Conservation (phyloP, 2,329 filamentous ascomycete genomes). For the Scedosporium boydii region DNA sequence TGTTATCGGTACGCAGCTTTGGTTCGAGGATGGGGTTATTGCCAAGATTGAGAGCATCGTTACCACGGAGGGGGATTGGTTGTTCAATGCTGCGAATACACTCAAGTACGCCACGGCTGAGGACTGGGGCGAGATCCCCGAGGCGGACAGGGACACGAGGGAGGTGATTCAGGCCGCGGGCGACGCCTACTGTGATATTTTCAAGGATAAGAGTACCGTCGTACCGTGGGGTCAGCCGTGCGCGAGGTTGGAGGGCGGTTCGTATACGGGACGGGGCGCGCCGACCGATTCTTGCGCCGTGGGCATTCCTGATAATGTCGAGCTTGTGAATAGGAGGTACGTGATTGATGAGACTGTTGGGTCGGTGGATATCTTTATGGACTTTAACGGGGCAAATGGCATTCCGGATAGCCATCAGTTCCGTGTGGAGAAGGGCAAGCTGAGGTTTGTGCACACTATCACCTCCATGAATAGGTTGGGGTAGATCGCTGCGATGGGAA, state of each 20-base stretch:
- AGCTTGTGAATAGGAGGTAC: slow-evolving; percentile 14
- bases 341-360: slow-evolving; percentile 16
- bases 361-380: slow-evolving; percentile 13
- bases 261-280: slow-evolving; percentile 21
- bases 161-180: slow-evolving; percentile 24
- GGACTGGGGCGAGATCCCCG: slow-evolving; percentile 22
- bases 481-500: not conserved
- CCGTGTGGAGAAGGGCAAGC: slow-evolving; percentile 9
- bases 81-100: slow-evolving; percentile 26
- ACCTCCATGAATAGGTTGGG: slow-evolving; percentile 7
- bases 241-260: slow-evolving; percentile 25
- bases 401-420: slow-evolving; percentile 12
- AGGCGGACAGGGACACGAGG: slow-evolving; percentile 20
- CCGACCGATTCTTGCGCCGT: slow-evolving; percentile 22
- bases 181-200: slow-evolving; percentile 27
- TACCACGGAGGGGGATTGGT: slow-evolving; percentile 25
- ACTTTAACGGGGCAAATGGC: slow-evolving; percentile 8
- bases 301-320: slow-evolving; percentile 22
- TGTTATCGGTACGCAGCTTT: slow-evolving; percentile 26
- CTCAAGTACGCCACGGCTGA: slow-evolving; percentile 23
- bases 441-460: slow-evolving; percentile 11
- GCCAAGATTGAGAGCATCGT: slow-evolving; percentile 19
- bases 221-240: slow-evolving; percentile 29
- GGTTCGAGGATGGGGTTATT: slow-evolving; percentile 13
- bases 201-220: slow-evolving; percentile 23